Percentiles rank a stretch among this genome's conserved stretches.
Evolutionary conservation across 129 eudicot species (phyloP).

Genomic region (Saposhnikovia divaricata): DNA sequence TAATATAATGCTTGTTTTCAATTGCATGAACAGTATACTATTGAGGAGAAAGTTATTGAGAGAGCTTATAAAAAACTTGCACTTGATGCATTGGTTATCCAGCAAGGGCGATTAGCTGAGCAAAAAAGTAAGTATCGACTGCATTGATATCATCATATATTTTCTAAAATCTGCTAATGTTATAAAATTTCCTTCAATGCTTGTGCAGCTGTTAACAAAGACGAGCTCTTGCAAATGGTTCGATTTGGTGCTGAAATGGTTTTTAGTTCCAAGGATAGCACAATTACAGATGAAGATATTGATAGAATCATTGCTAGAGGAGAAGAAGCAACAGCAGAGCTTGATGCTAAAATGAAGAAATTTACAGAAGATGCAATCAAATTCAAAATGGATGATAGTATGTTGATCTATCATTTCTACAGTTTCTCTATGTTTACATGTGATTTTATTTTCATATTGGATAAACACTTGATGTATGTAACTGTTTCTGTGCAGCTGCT

Average conservation of each 20-base stretch:
- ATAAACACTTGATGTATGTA: slow-evolving; percentile 9
- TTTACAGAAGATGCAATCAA: slow-evolving; percentile 98
- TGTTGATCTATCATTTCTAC: slow-evolving; percentile 15
- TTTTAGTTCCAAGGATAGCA: slow-evolving; percentile 94
- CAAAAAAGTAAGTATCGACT: slow-evolving; percentile 58
- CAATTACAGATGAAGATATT: slow-evolving; percentile 96
- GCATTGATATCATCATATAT: neutral
- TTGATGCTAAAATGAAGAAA: slow-evolving; percentile 97
- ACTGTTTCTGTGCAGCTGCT: slow-evolving; percentile 61
- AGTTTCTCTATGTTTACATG: neutral
- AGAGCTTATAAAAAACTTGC: slow-evolving; percentile 99
- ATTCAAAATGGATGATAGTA: slow-evolving; percentile 96
- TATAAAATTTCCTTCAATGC: neutral
- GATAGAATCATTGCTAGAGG: slow-evolving; percentile 98
- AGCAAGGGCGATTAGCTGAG: slow-evolving; percentile 97
- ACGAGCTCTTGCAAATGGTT: slow-evolving; percentile 97
- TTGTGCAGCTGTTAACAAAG: slow-evolving; percentile 92
- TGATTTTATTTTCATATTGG: slow-evolving; percentile 3
- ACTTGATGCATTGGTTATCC: slow-evolving; percentile 97
- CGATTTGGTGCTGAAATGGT: slow-evolving; percentile 99
- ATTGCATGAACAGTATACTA: slow-evolving; percentile 54
- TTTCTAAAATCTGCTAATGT: neutral
- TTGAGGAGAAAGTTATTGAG: slow-evolving; percentile 98
- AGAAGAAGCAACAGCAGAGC: slow-evolving; percentile 96
- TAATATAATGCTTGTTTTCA: slow-evolving; percentile 9